Evolutionary conservation across 176 grass and related monocot species (phyloP).

Genomic region (Lolium multiflorum): DNA sequence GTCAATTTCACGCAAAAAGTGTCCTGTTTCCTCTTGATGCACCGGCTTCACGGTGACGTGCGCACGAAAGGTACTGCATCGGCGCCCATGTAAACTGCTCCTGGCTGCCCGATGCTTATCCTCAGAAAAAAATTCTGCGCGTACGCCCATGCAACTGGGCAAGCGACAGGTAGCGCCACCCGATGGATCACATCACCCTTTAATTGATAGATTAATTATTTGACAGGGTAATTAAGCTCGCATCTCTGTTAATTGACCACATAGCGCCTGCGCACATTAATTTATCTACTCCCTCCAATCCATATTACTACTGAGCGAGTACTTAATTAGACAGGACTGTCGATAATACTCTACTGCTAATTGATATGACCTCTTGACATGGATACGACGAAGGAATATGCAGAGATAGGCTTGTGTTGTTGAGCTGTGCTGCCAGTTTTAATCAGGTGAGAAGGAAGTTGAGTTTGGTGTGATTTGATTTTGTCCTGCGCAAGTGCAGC

Average conservation of each 20-base stretch:
- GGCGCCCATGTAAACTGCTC: not conserved
- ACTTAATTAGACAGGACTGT: too few species aligned
- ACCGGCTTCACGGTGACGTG: slow-evolving; percentile 14
- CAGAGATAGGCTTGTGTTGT: too few species aligned
- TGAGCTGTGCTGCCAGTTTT: too few species aligned
- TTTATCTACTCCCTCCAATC: too few species aligned
- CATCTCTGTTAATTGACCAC: too few species aligned
- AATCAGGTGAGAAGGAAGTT: too few species aligned
- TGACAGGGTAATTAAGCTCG: not conserved
- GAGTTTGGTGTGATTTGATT: too few species aligned
- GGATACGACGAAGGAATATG: too few species aligned
- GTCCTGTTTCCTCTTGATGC: not conserved
- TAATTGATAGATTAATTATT: not conserved
- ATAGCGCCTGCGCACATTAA: not conserved
- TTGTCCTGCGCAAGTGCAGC: too few species aligned
- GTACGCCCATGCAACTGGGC: slow-evolving; percentile 34
- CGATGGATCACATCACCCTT: not conserved
- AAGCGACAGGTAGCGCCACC: slow-evolving; percentile 39
- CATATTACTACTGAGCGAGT: too few species aligned
- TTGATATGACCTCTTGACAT: too few species aligned
- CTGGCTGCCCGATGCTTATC: slow-evolving; percentile 35
- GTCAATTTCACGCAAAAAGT: slow-evolving; percentile 31
- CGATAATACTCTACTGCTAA: too few species aligned
- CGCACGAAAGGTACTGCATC: not conserved
- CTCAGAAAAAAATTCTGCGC: slow-evolving; percentile 27